Conservation (phyloP, 2,329 filamentous ascomycete genomes). For the Helicocarpus griseus region DNA sequence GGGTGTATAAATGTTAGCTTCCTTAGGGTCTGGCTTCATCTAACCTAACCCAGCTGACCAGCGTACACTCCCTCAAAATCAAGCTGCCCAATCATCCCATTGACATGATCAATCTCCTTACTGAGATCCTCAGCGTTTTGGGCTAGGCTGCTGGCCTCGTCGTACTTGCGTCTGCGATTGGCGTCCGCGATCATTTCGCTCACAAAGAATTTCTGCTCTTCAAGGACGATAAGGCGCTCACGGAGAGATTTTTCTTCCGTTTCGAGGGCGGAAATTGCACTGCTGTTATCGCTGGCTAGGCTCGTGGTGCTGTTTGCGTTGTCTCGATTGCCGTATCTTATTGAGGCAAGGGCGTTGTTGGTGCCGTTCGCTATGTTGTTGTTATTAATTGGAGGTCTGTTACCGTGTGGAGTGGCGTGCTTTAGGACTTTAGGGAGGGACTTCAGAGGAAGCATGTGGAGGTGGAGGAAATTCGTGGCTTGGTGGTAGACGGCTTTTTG, state of each 20-base stretch:
- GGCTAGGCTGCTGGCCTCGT: conserved; percentile 72
- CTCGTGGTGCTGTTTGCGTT: conserved; percentile 41
- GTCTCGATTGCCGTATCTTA: conserved; percentile 47
- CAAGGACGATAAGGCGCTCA: conserved; percentile 71
- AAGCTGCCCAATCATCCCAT: conserved; percentile 54
- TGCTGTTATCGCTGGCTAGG: conserved; percentile 44
- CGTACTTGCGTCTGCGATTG: conserved; percentile 66
- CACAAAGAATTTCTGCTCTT: conserved; percentile 87
- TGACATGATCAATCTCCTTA: conserved; percentile 61
- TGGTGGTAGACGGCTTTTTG: conserved; percentile 77
- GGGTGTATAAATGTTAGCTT: too few relatives aligned
- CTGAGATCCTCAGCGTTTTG: conserved; percentile 76
- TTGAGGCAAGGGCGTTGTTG: conserved; percentile 44
- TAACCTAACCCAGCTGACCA: background rate
- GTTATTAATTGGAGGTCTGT: conserved; percentile 9
- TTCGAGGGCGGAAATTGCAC: conserved; percentile 58
- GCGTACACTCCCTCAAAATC: conserved; percentile 51
- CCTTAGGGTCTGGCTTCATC: background rate
- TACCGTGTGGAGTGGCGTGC: conserved; percentile 48
- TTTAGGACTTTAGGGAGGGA: conserved; percentile 59
- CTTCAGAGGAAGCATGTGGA: conserved; percentile 84
- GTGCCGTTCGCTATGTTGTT: conserved; percentile 18
- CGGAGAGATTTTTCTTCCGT: conserved; percentile 73
- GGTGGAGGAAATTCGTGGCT: conserved; percentile 72
- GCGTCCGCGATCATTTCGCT: conserved; percentile 74